Base-by-base conservation (phyloP, 83 land plant species). In the Diphasiastrum complanatum region DNA sequence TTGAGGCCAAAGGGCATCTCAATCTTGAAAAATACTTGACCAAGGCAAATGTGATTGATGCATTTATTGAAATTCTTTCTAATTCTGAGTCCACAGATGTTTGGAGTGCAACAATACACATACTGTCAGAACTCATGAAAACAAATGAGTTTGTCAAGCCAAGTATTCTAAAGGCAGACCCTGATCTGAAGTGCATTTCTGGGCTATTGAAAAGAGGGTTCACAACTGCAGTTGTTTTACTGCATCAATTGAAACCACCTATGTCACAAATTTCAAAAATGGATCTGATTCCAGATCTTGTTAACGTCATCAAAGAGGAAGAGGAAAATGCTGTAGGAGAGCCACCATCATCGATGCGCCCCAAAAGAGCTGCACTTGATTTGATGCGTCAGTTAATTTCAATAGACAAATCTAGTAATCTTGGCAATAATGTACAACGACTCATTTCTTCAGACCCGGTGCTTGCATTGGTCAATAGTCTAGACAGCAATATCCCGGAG, bases 361-460 rank as follows among this genome's bases (percentile, higher is more conserved):
- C 67, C 6, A 56, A 58, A 45, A 36, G 64, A 33, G 69, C 67
- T 47, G 60, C 66, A 35, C 36, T 63, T 45, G 33, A n/a, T 4
- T 11, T 63, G 37, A 57, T 63, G 2, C 51, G 23, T 5, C 51
- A 48, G 18, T 24, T 48, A 6, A 24, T 48, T 6, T 48, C 51
- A 48, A 40, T 8, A 8, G 16, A 8, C 12, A 16, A 40, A 40
- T 16, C 16, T 8, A 16, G 16, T 8, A 40, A 16, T 8, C 8
- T 8, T 16, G 8, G 12, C 16, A 16, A 8, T 8, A 40, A 40
- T 16, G 50, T 68, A 38, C 57, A 74, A 30, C 76, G 56, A 45
- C 43, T 81, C 40, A 66, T 77, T 10, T 56, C 84, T 69, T 63
- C 69, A 32, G 76, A 71, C 45, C 75, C 67, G 31, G 63, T 82